Base-by-base conservation (phyloP, 2,329 filamentous ascomycete genomes). In the Colletotrichum sp. region DNA sequence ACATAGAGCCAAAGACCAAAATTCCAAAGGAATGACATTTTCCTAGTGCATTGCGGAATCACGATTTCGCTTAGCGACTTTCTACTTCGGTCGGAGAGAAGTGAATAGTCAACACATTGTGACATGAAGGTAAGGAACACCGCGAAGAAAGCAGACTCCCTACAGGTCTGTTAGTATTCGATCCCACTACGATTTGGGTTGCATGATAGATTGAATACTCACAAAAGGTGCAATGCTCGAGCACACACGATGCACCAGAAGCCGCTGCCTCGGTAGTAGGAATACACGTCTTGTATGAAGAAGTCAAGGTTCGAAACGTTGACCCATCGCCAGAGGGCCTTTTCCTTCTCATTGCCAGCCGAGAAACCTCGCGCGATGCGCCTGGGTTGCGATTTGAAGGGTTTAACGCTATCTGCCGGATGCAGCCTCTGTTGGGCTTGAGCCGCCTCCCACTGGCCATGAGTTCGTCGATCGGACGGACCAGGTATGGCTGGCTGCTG, bases 301-400 rank as follows among this genome's bases (percentile, higher is more conserved):
- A 92, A 93, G 84, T 98, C 96, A 69, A 98, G 88, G 81, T 98
- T 97, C 49, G 95, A 92, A 73, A 97, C 95, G 81, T 98, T 98
- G 71, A 95, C 95, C 95, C 96, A 98, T 85, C 95, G 91, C 93
- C 95, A 98, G 87, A 98, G 92, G 5, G 96, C 96, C 83, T 93
- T 94, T 81, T 96, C 94, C 83, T 92, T 92, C 15, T 86, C 86
- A 69, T 82, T 85, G 12, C 84, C 85, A 2, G 82, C 78, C 24
- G 84, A 72, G 18, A 80, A 72, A 60, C 80, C 77, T 81, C 80
- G 75, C 79, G 79, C 49, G 52, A 84, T n/a, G 28, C 83, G 78
- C 78, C 82, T 78, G 68, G 81, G 79, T n/a, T 83, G 78, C 32
- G 79, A 55, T 39, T 78, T 44, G 3, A 77, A 39, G 21, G 79